Evolutionary conservation across 495 filamentous ascomycete genomes (phyloP).

Genomic region (Penicillium ucsense): DNA sequence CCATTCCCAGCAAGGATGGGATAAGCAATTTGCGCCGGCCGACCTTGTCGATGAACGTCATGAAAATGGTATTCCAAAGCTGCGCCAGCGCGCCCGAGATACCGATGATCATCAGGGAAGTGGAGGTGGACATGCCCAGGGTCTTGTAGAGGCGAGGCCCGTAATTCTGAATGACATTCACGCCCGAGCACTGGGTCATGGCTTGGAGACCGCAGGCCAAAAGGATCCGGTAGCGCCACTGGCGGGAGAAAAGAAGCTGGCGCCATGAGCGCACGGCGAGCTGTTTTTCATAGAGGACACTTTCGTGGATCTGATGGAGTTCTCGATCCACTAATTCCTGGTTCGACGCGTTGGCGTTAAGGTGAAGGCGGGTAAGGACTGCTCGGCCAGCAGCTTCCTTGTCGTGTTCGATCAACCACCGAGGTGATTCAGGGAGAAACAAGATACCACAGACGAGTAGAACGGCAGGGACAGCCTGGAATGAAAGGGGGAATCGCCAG

Average conservation of each 20-base stretch:
- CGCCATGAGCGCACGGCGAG: constrained; percentile 30
- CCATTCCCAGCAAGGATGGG: constrained; percentile 40
- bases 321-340: constrained; percentile 35
- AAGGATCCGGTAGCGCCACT: constrained; percentile 38
- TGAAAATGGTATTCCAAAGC: constrained; percentile 38
- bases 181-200: constrained; percentile 44
- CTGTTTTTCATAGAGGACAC: constrained; percentile 29
- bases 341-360: constrained; percentile 30
- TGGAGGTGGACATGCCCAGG: constrained; percentile 34
- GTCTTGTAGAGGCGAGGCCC: constrained; percentile 40
- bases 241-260: constrained; percentile 30
- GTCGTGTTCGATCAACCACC: constrained; percentile 47
- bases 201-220: constrained; percentile 44
- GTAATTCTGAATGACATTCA: constrained; percentile 44
- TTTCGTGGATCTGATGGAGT: constrained; percentile 35
- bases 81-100: constrained; percentile 42
- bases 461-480: constrained; percentile 42
- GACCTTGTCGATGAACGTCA: constrained; percentile 43
- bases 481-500: constrained; percentile 48
- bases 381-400: constrained; percentile 32
- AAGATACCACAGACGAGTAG: constrained; percentile 38
- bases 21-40: constrained; percentile 44
- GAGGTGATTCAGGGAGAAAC: constrained; percentile 46
- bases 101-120: constrained; percentile 43
- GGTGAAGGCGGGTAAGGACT: constrained; percentile 33